Conservation (phyloP, 169 alveolate species). For the Eimeria zaria region DNA sequence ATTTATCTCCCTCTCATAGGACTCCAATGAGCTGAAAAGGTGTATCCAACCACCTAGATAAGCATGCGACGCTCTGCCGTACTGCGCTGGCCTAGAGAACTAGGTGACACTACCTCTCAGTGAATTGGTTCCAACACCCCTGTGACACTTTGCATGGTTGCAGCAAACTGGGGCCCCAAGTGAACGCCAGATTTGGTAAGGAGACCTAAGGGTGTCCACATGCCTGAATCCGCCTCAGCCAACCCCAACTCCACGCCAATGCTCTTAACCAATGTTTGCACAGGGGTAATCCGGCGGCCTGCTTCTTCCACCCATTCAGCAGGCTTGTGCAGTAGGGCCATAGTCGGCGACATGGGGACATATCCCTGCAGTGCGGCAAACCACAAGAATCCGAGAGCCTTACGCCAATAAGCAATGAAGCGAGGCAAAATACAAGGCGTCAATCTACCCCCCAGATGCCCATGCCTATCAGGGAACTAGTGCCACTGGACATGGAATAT, state of each 20-base stretch:
- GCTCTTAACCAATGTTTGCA: constrained; percentile 50
- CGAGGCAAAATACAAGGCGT: background rate
- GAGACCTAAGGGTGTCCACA: background rate
- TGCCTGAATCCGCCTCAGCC: constrained; percentile 19
- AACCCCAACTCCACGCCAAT: constrained; percentile 48
- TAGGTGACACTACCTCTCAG: background rate
- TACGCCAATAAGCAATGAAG: background rate
- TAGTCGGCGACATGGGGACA: constrained; percentile 74
- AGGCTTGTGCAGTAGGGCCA: constrained; percentile 68
- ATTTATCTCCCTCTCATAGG: background rate
- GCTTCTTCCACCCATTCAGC: constrained; percentile 84
- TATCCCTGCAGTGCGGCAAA: constrained; percentile 32
- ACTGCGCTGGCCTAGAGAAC: background rate
- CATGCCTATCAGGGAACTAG: no score
- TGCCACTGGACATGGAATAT: background rate
- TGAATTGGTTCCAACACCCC: background rate
- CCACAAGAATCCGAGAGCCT: background rate
- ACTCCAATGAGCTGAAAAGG: background rate
- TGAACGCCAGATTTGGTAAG: background rate
- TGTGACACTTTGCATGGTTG: background rate
- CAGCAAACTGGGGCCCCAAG: background rate
- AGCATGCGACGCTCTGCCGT: background rate
- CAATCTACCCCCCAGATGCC: background rate
- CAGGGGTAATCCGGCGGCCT: constrained; percentile 76
- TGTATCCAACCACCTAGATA: background rate